Evolutionary conservation across 441 rosid genomes (phyloP), one percentile per base, ranked within the genome.

Genomic region (Mallotus repandus): DNA sequence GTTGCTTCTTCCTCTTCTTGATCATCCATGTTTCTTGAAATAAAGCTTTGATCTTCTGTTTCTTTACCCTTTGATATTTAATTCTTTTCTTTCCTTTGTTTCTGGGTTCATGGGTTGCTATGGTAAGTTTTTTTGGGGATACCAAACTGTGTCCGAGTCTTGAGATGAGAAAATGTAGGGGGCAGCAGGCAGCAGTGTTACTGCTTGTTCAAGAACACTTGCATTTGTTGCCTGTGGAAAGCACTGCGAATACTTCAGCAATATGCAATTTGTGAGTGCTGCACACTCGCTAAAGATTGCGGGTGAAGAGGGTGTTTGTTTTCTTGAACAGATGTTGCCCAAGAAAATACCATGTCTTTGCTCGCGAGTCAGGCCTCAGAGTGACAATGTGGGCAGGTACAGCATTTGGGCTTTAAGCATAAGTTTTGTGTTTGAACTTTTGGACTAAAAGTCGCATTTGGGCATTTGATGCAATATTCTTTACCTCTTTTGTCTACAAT

Each of bases 1-100:
- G 54, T n/a, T 25, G 41, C 16, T 60, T 70, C 78, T 54, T 73
- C 77, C 0, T 82, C 87, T 78, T 78, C 68, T 29, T 79, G 80
- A 32, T 71, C 56, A 52, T 58, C 74, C 80, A 70, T 78, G 76
- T 21, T 53, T 22, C 11, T 19, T 58, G 64, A 58, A 66, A 22
- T 60, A 46, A 72, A 71, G 29, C 18, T 41, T 73, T 62, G 61
- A 65, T 69, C 41, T 74, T 73, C 56, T 49, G 22, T 50, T 11
- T 49, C 32, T 66, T 38, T 6, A 46, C 9, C 10, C 35, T 63
- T 25, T 38, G 70, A 57, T 12, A 48, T 74, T 2, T 29, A 25
- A 25, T 25, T 25, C 29, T n/a, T 5, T 18, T 5, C 43, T 21
- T 45, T 21, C 2, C n/a, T 53, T 54, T 53, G 50, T 14, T 60